Conservation (phyloP, 2,329 filamentous ascomycete species). For the Talaromyces amestolkiae region DNA sequence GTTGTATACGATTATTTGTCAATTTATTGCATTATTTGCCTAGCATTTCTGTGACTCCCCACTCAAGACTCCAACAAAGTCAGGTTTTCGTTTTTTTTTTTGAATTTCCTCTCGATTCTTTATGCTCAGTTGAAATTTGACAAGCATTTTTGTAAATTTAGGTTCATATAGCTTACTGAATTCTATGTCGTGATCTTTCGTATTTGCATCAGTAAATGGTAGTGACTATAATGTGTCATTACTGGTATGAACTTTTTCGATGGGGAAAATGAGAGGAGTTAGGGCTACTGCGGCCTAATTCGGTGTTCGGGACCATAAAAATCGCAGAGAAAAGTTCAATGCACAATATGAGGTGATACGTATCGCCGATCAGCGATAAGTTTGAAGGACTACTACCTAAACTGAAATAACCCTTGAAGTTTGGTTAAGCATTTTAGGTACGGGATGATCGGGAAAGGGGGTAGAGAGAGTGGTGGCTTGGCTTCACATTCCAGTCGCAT, state of each 20-base stretch:
- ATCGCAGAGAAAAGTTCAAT: too few species aligned
- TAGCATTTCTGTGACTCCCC: constrained; percentile 2
- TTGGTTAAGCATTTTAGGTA: not conserved
- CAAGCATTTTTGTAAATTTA: not conserved
- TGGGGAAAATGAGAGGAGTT: not conserved
- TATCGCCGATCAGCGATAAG: too few species aligned
- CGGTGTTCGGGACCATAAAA: not conserved
- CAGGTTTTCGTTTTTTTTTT: not conserved
- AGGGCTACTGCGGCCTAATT: not conserved
- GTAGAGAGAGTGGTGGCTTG: not conserved
- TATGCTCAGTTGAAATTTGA: not conserved
- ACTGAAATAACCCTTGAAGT: not conserved
- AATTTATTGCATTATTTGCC: not conserved
- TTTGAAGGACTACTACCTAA: too few species aligned
- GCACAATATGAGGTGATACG: not conserved
- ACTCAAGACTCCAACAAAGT: constrained; percentile 10
- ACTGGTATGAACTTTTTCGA: not conserved
- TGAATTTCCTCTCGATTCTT: not conserved
- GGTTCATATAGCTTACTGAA: not conserved
- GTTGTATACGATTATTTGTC: not conserved
- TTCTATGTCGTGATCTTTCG: not conserved
- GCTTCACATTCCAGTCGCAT: constrained; percentile 5
- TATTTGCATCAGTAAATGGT: not conserved
- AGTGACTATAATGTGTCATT: not conserved
- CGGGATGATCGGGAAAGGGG: not conserved